Evolutionary conservation across 768 basidiomycete species (phyloP).

Genomic region (Lentinula sp.): DNA sequence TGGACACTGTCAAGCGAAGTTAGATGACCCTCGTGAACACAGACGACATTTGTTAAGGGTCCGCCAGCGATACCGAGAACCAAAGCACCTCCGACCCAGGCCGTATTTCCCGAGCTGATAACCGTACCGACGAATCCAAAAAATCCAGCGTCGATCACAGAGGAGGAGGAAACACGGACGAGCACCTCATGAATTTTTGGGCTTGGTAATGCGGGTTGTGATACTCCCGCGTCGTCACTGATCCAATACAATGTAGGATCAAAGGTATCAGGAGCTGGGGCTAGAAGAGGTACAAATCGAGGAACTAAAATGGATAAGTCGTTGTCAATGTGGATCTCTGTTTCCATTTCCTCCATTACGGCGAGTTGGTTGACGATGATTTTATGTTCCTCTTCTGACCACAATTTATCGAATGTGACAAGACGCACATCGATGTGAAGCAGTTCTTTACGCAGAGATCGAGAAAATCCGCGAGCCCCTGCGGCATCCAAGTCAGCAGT

Average conservation of each 20-base stretch:
- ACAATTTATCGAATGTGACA: neutral
- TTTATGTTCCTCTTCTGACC: neutral
- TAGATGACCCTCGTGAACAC: neutral
- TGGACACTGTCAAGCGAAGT: too few species aligned
- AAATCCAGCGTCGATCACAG: neutral
- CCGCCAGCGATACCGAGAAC: neutral
- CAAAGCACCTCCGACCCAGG: neutral
- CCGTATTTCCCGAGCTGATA: neutral
- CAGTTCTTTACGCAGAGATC: neutral
- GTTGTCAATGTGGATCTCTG: neutral
- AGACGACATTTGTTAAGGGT: neutral
- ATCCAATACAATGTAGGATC: too few species aligned
- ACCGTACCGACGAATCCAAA: neutral
- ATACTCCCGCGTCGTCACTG: too few species aligned
- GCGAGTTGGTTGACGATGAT: neutral
- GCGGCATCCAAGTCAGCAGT: neutral
- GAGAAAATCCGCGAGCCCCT: constrained; percentile 1
- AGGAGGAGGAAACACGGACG: too few species aligned
- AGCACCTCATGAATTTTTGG: too few species aligned
- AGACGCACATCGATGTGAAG: neutral
- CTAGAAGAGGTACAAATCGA: too few species aligned
- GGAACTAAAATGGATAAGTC: neutral
- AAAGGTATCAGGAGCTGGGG: too few species aligned
- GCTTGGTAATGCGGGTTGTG: too few species aligned
- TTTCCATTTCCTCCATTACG: neutral